A percentile compares a stretch with the other conserved stretches of the same genome.
phyloP scores from a whole-genome alignment of 2,329 filamentous ascomycete species.

The Colletotrichum orbiculare region DNA sequence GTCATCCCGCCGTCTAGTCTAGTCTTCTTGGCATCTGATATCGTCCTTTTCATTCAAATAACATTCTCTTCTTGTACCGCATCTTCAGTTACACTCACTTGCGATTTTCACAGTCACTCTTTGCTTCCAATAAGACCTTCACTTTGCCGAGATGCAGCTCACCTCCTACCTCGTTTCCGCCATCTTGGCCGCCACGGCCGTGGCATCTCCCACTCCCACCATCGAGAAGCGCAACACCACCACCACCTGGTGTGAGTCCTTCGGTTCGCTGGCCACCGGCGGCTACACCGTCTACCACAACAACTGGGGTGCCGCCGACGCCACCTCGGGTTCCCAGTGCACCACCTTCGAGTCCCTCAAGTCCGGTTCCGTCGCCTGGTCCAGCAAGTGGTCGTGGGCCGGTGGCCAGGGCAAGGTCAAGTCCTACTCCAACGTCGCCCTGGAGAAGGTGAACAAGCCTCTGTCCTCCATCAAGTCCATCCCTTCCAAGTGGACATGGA shows the following conservation, averaged over 20 bases:
- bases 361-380: conserved; percentile 52
- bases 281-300: conserved; percentile 63
- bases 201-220: conserved; percentile 44
- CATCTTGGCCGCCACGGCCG: conserved; percentile 43
- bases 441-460: conserved; percentile 48
- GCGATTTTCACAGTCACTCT: conserved; percentile 2
- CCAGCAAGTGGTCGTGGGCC: conserved; percentile 54
- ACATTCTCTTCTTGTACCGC: conserved; percentile 17
- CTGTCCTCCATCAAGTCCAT: conserved; percentile 50
- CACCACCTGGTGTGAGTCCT: conserved; percentile 52
- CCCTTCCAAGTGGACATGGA: conserved; percentile 49
- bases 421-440: conserved; percentile 56
- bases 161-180: conserved; percentile 40
- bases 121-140: background rate
- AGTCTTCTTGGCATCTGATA: conserved; percentile 1
- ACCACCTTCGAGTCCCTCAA: conserved; percentile 50
- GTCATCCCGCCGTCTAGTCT: background rate
- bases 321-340: conserved; percentile 52
- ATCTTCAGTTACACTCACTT: conserved; percentile 2
- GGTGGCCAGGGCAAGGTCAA: conserved; percentile 54
- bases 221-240: conserved; percentile 48
- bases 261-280: conserved; percentile 48
- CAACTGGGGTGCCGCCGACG: conserved; percentile 57
- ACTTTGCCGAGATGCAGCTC: conserved; percentile 20
- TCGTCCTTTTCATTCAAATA: background rate